phyloP scores from a whole-genome alignment of 2,329 filamentous ascomycete genomes.

The Penicillium sp. region DNA sequence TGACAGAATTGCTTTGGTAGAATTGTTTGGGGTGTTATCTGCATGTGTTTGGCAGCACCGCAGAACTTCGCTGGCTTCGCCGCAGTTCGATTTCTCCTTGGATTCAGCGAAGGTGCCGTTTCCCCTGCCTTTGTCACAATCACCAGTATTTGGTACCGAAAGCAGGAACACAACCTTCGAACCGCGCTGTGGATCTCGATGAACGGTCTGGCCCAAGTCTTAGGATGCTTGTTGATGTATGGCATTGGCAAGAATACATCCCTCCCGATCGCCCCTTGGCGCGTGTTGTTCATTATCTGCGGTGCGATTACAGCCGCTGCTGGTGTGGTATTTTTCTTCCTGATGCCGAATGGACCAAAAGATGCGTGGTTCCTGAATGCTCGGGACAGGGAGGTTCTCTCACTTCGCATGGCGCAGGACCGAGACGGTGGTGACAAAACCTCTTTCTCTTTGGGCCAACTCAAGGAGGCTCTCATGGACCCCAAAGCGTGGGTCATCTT shows the following conservation, averaged over 20 bases:
- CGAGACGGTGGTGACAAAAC: conserved; percentile 48
- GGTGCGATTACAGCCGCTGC: conserved; percentile 49
- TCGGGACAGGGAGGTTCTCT: conserved; percentile 47
- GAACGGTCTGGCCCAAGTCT: conserved; percentile 51
- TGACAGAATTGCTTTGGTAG: conserved; percentile 15
- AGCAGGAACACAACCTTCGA: conserved; percentile 33
- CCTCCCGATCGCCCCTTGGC: conserved; percentile 49
- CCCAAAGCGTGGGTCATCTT: conserved; percentile 50
- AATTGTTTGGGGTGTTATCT: conserved; percentile 48
- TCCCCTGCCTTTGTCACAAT: conserved; percentile 51
- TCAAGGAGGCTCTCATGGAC: conserved; percentile 49
- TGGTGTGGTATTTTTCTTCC: conserved; percentile 49
- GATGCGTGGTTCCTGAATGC: conserved; percentile 54
- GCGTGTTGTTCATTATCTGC: conserved; percentile 53
- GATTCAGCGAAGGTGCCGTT: conserved; percentile 49
- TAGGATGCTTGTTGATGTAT: conserved; percentile 54
- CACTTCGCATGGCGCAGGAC: conserved; percentile 39
- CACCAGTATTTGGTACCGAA: conserved; percentile 47
- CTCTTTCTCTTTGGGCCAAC: conserved; percentile 47
- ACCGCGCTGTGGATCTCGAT: conserved; percentile 44
- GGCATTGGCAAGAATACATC: conserved; percentile 50
- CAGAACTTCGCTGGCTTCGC: conserved; percentile 44
- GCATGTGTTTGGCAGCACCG: conserved; percentile 49
- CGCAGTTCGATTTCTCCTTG: conserved; percentile 46
- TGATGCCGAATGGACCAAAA: conserved; percentile 45